Evolutionary conservation across 2,329 filamentous ascomycete genomes (phyloP).

Genomic region (Xylariaceae sp.): DNA sequence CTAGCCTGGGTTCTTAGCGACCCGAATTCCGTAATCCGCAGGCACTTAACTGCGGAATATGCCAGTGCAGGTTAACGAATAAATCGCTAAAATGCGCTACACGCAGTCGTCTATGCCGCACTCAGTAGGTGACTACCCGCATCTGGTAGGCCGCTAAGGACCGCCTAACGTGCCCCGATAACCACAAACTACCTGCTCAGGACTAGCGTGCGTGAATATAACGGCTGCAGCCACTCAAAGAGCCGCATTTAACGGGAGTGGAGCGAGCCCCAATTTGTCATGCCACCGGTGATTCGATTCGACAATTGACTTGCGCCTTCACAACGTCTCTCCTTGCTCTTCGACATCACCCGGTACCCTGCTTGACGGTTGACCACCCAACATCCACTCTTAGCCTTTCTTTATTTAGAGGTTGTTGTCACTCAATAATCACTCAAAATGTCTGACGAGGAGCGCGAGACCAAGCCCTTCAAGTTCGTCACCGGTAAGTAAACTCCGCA

Average conservation of each 20-base stretch:
- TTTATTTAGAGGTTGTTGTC: slow-evolving; percentile 22
- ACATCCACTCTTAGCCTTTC: slow-evolving; percentile 17
- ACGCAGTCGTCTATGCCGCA: no score
- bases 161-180: not conserved
- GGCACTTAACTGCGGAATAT: no score
- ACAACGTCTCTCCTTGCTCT: slow-evolving; percentile 15
- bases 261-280: slow-evolving; percentile 17
- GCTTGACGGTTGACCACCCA: slow-evolving; percentile 33
- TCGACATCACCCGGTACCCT: slow-evolving; percentile 32
- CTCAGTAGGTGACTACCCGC: not conserved
- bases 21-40: not conserved
- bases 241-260: slow-evolving; percentile 9
- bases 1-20: slow-evolving; percentile 6
- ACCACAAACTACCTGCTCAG: not conserved
- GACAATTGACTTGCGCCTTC: slow-evolving; percentile 21
- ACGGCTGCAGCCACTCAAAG: slow-evolving; percentile 12
- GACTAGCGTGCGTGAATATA: not conserved
- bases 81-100: no score
- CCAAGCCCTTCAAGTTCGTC: slow-evolving; percentile 99
- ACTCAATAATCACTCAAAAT: slow-evolving; percentile 59
- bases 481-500: slow-evolving; percentile 64
- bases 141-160: not conserved
- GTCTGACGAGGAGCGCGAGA: slow-evolving; percentile 82
- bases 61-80: no score
- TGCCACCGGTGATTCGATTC: slow-evolving; percentile 22